A percentile compares a stretch with the other conserved stretches of the same genome.
Evolutionary conservation across 768 basidiomycete species (phyloP).

Genomic region (Auriscalpium vulgare): DNA sequence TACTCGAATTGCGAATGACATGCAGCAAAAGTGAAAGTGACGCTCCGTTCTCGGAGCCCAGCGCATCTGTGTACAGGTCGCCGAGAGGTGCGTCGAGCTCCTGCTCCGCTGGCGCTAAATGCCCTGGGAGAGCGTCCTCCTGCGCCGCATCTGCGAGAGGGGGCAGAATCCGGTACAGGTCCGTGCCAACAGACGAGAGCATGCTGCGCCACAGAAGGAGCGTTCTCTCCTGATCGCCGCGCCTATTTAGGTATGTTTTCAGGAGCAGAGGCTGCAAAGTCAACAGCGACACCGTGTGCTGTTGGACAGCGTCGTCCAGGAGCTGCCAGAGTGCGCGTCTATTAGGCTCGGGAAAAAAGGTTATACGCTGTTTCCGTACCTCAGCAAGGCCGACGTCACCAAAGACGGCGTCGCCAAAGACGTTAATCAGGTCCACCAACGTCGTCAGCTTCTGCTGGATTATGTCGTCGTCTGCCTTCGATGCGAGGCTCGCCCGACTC

Average conservation of each 20-base stretch:
- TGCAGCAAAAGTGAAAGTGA: constrained; percentile 29
- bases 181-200: constrained; percentile 33
- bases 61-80: constrained; percentile 29
- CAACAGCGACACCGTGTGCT: constrained; percentile 34
- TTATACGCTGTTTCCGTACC: constrained; percentile 27
- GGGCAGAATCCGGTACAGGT: constrained; percentile 24
- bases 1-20: constrained; percentile 36
- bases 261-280: constrained; percentile 35
- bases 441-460: constrained; percentile 6
- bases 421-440: constrained; percentile 38
- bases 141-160: constrained; percentile 36
- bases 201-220: constrained; percentile 40
- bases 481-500: too few relatives aligned
- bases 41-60: constrained; percentile 21
- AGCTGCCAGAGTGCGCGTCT: constrained; percentile 23
- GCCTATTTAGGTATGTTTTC: constrained; percentile 42
- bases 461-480: too few relatives aligned
- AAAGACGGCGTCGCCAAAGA: constrained; percentile 47
- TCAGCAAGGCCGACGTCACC: constrained; percentile 31
- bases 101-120: constrained; percentile 34
- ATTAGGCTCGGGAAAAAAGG: too few relatives aligned
- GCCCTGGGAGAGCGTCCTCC: constrained; percentile 31
- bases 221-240: constrained; percentile 24
- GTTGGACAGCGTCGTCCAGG: constrained; percentile 36
- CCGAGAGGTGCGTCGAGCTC: constrained; percentile 40